Evolutionary conservation across 805 yeast species (phyloP), one percentile per base, ranked within the genome.

Genomic region (Myxozyma neotropica): DNA sequence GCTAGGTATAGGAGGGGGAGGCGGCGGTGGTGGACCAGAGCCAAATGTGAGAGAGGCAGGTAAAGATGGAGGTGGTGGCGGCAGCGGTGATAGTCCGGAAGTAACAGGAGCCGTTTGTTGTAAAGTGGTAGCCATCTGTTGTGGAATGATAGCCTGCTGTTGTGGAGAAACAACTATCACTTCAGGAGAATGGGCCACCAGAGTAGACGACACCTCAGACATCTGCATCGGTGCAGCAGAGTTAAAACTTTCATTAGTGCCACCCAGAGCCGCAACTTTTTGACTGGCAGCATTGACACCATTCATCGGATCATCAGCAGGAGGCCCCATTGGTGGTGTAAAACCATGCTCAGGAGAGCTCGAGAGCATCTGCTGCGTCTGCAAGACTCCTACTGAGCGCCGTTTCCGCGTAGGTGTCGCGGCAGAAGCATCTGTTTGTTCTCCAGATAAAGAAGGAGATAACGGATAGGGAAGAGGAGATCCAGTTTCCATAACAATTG

Each of bases 1-100:
- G 35, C 17, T 21, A 7, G 58, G 51, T n/a, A 49, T 21, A 13
- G 58, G 58, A 17, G 63, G 62, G 1, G 62, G 62, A 1, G 58
- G 50, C 5, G 59, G 63, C 6, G 62, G 59, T 4, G 59, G 35
- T 5, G 53, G 53, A 29, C 43, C 21, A 10, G 43, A 4, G 3
- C n/a, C 43, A n/a, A 38, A 38, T n/a, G 43, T 13, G 10, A 4
- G 23, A 3, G 4, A 19, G 4, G 43, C 33, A 29, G 33, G 33
- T 10, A 29, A 29, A 29, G 33, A 29, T 6, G 10, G 33, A 29
- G 10, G 10, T 29, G 33, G 33, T 7, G 33, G 6, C 10, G 33
- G 10, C n/a, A n/a, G n/a, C n/a, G n/a, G n/a, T n/a, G n/a, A n/a
- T n/a, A n/a, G n/a, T n/a, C n/a, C n/a, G n/a, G n/a, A n/a, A n/a